Evolutionary conservation across 2,329 filamentous ascomycete genomes (phyloP).

Genomic region (Fusarium sp.): DNA sequence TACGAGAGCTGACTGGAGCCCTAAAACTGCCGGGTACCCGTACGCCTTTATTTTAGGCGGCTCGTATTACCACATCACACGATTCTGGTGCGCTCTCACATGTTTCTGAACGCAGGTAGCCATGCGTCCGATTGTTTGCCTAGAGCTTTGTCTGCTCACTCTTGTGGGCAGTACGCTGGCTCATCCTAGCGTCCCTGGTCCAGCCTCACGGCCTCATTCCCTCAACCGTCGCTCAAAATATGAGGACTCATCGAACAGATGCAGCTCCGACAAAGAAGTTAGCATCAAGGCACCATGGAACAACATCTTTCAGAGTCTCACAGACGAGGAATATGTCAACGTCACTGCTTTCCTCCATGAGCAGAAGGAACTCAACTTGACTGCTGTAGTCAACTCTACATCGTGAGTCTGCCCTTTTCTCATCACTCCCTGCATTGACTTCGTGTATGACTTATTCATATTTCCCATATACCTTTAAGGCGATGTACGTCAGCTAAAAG

Average conservation of each 20-base stretch:
- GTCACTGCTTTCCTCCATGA: conserved; percentile 33
- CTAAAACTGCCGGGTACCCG: not conserved
- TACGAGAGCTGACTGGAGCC: not conserved
- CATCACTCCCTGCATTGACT: not conserved
- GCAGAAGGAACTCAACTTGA: conserved; percentile 33
- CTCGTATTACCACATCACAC: not conserved
- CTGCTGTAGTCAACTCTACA: conserved; percentile 34
- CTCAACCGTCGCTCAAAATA: conserved; percentile 15
- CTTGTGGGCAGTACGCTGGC: not conserved
- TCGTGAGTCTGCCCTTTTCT: conserved; percentile 21
- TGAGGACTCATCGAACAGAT: not conserved
- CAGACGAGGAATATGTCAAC: conserved; percentile 30
- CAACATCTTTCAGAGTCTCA: conserved; percentile 36
- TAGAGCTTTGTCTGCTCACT: conserved; percentile 6
- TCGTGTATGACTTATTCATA: not conserved
- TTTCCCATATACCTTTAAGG: not conserved
- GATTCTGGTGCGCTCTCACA: not conserved
- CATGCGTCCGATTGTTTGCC: conserved; percentile 7
- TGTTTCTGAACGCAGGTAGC: not conserved
- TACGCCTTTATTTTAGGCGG: conserved; percentile 5
- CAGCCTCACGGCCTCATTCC: conserved; percentile 27
- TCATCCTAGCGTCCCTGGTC: conserved; percentile 7
- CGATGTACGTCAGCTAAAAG: not conserved
- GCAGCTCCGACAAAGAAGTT: conserved; percentile 1
- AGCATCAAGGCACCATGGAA: conserved; percentile 9